phyloP scores from a whole-genome alignment of 2,329 filamentous ascomycete species.

The Fusarium xylarioides region DNA sequence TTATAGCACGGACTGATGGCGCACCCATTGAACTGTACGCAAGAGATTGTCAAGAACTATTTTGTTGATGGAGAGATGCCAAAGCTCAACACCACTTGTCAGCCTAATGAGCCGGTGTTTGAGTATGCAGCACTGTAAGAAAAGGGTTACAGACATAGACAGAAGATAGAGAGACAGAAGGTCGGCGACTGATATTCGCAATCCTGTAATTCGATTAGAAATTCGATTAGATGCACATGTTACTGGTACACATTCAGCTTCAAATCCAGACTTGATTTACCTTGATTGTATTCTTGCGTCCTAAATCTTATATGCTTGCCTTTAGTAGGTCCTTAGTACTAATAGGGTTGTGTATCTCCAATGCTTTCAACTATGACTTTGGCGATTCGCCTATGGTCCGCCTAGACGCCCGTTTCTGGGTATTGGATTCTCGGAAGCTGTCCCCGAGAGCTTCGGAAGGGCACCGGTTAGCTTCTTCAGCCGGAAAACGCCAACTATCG shows the following conservation, averaged over 20 bases:
- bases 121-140: neutral
- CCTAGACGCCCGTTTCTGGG: accelerated
- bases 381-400: accelerated
- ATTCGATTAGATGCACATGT: neutral
- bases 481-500: accelerated
- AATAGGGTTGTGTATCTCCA: neutral
- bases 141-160: accelerated
- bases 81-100: neutral
- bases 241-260: neutral
- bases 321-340: neutral
- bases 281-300: accelerated
- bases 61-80: neutral
- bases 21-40: constrained; percentile 1
- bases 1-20: neutral
- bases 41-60: neutral
- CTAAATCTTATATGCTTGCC: accelerated
- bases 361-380: neutral
- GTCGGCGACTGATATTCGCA: accelerated
- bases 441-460: neutral
- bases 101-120: neutral
- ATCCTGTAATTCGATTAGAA: neutral
- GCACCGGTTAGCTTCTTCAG: accelerated
- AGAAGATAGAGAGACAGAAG: neutral
- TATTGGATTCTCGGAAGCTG: neutral
- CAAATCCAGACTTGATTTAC: neutral